A percentile compares a stretch with the other conserved stretches of the same genome.
phyloP scores from a whole-genome alignment of 768 basidiomycete species.

The Boletus tylopilopsis region DNA sequence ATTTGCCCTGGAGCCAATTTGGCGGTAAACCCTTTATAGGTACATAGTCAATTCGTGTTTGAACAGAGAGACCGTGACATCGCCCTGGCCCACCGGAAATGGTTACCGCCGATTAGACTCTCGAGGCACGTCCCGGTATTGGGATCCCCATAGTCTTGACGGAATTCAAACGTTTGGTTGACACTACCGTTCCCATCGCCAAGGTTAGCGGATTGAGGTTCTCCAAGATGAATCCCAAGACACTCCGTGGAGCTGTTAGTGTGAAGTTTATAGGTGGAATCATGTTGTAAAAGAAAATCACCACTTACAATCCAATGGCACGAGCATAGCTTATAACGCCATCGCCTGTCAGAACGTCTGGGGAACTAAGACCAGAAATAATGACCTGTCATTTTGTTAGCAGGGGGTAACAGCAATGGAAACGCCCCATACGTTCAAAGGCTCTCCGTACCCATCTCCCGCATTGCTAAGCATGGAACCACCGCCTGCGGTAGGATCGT shows the following conservation, averaged over 20 bases:
- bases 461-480: conserved; percentile 46
- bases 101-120: conserved; percentile 42
- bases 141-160: conserved; percentile 37
- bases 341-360: conserved; percentile 49
- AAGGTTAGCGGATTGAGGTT: conserved; percentile 38
- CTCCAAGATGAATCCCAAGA: conserved; percentile 32
- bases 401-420: not conserved
- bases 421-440: conserved; percentile 37
- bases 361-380: conserved; percentile 59
- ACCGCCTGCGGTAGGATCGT: conserved; percentile 33
- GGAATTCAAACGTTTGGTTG: conserved; percentile 41
- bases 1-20: conserved; percentile 51
- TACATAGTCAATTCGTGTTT: not conserved
- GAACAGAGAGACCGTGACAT: not conserved
- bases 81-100: conserved; percentile 35
- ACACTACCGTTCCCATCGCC: conserved; percentile 46
- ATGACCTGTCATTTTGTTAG: conserved; percentile 40
- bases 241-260: conserved; percentile 38
- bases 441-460: conserved; percentile 36
- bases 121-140: conserved; percentile 41
- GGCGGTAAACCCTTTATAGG: conserved; percentile 42
- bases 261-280: conserved; percentile 6
- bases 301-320: conserved; percentile 59
- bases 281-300: no score
- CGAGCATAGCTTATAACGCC: conserved; percentile 57